Base-by-base conservation (phyloP, 75 land plant genomes). In the Chamaecyparis obtusa region DNA sequence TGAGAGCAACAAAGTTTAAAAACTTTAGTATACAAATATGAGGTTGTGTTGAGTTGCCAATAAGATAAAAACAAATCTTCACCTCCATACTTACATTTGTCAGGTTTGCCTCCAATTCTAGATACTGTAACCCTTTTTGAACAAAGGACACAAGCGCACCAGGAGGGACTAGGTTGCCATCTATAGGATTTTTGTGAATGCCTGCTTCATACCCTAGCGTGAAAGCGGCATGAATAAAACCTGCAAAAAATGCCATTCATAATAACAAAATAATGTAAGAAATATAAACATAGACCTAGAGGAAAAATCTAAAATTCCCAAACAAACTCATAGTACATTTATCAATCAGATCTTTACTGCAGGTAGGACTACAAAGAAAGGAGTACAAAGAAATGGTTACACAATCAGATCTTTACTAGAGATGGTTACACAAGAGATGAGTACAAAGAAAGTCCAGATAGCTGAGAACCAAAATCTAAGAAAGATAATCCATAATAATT, bases 141-240 rank as follows among this genome's bases (percentile, higher is more conserved):
- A 98, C 95, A 86, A 97, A 92, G n/a, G 96, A 95, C 36, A 98
- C 88, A 44, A 98, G 96, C 32, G 99, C 97, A 67, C 97, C 96
- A 15, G 99, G 97, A 37, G 99, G 99, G 84, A 97, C 94, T 57
- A 90, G 90, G 85, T 95, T 94, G 3, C 99, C 99, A 91, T 98
- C 99, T 88, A 98, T 95, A 36, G 90, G 80, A 56, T 87, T 89
- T 87, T 94, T 98, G 83, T 95, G 86, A 16, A 98, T 92, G 51
- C 99, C 94, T 32, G 99, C 99, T 89, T 98, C 99, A 94, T 95
- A 98, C 76, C 99, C 99, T 87, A 98, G 91, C 76, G 93, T 76
- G 88, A 95, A 98, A 80, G 99, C 99, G 36, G 99, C 85, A 92
- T 98, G 99, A 32, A 92, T 89, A 84, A 98, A 98, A 16, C 99